Conservation (phyloP, 176 grass and related monocot genomes). For the Melocanna baccifera region DNA sequence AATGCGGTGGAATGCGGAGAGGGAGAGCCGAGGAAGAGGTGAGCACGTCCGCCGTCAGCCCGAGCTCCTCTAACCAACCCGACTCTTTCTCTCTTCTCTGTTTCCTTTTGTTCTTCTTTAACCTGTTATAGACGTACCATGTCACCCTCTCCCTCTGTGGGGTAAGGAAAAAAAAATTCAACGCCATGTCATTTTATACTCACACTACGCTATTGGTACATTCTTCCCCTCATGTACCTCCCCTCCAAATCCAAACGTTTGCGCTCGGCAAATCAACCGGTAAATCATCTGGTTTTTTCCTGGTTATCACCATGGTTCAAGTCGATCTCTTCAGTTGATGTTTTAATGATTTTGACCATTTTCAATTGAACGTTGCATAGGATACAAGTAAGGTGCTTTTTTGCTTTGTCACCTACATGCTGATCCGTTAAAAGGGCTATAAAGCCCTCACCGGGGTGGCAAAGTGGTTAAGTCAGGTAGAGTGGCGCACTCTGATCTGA, state of each 20-base stretch:
- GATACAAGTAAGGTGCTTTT: not conserved
- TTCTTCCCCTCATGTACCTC: not conserved
- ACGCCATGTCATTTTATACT: not conserved
- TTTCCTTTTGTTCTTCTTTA: slow-evolving; percentile 8
- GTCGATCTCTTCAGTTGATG: not conserved
- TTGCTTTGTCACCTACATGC: not conserved
- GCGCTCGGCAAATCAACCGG: not conserved
- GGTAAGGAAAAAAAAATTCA: not conserved
- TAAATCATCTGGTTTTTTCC: not conserved
- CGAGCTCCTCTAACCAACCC: slow-evolving; percentile 16
- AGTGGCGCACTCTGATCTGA: not conserved
- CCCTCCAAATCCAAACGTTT: not conserved
- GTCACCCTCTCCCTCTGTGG: not conserved
- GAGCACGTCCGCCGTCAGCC: slow-evolving; percentile 57
- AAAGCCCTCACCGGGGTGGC: slow-evolving; percentile 5
- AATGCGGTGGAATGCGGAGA: slow-evolving; percentile 39
- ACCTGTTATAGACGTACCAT: not conserved
- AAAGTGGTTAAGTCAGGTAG: slow-evolving; percentile 25
- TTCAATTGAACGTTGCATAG: not conserved
- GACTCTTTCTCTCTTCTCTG: not conserved
- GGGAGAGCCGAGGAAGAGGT: slow-evolving; percentile 13
- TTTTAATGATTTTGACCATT: not conserved
- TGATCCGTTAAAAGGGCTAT: not conserved
- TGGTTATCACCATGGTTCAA: not conserved
- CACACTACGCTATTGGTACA: not conserved